Evolutionary conservation across 768 basidiomycete genomes (phyloP).

Genomic region (Lactifluus subvellereus): DNA sequence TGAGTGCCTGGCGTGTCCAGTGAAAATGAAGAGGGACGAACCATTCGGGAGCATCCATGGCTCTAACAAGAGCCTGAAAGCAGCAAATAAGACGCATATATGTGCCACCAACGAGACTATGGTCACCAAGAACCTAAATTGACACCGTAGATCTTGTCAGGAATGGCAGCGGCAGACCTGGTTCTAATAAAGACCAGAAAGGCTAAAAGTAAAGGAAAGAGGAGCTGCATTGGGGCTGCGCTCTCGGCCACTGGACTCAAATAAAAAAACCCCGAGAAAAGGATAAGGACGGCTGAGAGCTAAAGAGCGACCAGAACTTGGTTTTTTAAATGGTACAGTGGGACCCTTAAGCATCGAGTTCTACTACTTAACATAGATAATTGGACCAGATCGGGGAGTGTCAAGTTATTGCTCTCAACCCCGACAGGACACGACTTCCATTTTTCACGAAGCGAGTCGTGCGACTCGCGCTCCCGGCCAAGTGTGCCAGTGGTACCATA

Average conservation of each 20-base stretch:
- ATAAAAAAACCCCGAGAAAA: background rate
- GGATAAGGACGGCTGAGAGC: too few species aligned
- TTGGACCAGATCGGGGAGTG: too few species aligned
- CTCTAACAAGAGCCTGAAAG: constrained; percentile 62
- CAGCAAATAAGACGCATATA: constrained; percentile 1
- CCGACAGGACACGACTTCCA: too few species aligned
- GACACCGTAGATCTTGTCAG: constrained; percentile 46
- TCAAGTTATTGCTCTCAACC: too few species aligned
- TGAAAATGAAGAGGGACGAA: constrained; percentile 23
- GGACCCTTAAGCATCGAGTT: too few species aligned
- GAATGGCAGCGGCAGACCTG: background rate
- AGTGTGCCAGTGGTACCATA: too few species aligned
- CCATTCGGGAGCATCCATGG: constrained; percentile 80
- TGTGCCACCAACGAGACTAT: background rate
- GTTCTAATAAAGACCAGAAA: background rate
- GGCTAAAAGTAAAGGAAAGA: background rate
- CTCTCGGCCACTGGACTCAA: background rate
- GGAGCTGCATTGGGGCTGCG: background rate
- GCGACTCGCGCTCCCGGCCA: too few species aligned
- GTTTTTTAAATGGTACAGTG: too few species aligned
- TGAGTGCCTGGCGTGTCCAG: background rate
- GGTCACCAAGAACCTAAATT: constrained; percentile 61
- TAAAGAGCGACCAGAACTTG: too few species aligned
- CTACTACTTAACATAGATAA: too few species aligned
- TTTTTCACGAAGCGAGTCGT: too few species aligned